A percentile compares a stretch with the other conserved stretches of the same genome.
phyloP scores from a whole-genome alignment of 2,329 filamentous ascomycete species.

The Penicillium sp. region DNA sequence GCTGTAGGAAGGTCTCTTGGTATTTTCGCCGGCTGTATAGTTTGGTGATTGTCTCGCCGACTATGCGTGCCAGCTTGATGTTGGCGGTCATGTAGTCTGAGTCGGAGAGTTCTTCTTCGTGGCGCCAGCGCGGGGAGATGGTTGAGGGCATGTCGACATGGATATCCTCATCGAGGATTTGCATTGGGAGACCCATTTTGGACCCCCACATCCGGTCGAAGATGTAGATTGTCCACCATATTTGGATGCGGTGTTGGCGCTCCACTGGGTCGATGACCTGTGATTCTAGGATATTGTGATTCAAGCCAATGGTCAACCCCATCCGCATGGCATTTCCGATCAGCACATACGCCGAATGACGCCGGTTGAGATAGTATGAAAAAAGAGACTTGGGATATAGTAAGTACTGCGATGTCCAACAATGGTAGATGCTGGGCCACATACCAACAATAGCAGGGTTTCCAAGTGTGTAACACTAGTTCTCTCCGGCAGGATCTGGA shows the following conservation, averaged over 20 bases:
- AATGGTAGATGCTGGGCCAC: constrained; percentile 1
- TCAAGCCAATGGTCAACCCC: constrained; percentile 45
- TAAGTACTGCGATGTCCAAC: not conserved
- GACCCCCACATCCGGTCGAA: constrained; percentile 50
- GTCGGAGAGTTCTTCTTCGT: constrained; percentile 40
- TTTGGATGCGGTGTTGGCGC: constrained; percentile 36
- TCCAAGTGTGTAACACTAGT: constrained; percentile 48
- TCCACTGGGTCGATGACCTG: constrained; percentile 41
- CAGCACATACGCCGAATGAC: constrained; percentile 34
- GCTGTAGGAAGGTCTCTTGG: constrained; percentile 39
- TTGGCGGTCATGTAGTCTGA: constrained; percentile 39
- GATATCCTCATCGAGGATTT: constrained; percentile 51
- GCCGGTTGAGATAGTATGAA: constrained; percentile 39
- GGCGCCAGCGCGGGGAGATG: constrained; percentile 28
- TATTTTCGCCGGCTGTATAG: constrained; percentile 38
- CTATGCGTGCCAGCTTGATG: constrained; percentile 39
- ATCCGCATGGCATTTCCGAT: constrained; percentile 44
- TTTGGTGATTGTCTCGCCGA: constrained; percentile 36
- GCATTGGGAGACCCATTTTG: constrained; percentile 50
- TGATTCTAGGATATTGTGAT: constrained; percentile 41
- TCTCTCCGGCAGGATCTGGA: constrained; percentile 46
- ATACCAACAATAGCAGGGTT: constrained; percentile 41
- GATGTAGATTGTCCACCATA: constrained; percentile 43
- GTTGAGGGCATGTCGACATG: constrained; percentile 40
- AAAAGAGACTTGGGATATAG: constrained; percentile 30